Evolutionary conservation across 441 rosid species (phyloP).

Genomic region (Euphorbia corollata): DNA sequence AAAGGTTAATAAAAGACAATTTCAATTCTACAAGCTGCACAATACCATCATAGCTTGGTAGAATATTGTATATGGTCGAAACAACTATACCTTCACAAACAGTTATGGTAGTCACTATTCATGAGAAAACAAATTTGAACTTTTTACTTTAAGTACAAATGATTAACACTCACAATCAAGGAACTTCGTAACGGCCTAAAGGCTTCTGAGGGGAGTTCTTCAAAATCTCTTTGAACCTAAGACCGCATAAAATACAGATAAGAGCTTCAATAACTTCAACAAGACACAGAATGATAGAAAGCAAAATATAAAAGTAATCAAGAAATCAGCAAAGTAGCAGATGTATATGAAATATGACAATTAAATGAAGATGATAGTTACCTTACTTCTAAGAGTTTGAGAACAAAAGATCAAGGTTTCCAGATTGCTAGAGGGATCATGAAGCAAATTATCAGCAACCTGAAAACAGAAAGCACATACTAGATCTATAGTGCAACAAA

Average conservation of each 20-base stretch:
- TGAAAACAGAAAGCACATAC: constrained; percentile 22
- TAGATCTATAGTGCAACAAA: constrained; percentile 7
- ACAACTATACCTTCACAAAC: background rate
- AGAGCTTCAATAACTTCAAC: constrained; percentile 10
- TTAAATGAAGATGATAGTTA: constrained; percentile 25
- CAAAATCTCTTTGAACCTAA: constrained; percentile 95
- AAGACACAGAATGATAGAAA: background rate
- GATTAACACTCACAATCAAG: constrained; percentile 54
- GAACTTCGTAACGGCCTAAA: constrained; percentile 74
- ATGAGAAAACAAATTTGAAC: constrained; percentile 13
- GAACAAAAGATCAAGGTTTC: constrained; percentile 97
- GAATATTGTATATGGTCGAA: constrained; percentile 1
- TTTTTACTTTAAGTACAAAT: constrained; percentile 8
- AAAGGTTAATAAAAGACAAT: background rate
- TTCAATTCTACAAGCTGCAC: background rate
- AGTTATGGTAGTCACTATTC: background rate
- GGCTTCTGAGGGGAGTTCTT: constrained; percentile 94
- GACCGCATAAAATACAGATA: constrained; percentile 13
- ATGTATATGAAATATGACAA: background rate
- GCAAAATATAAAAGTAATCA: background rate
- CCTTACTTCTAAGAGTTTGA: constrained; percentile 99
- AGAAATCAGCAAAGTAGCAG: background rate
- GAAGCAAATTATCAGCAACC: constrained; percentile 99
- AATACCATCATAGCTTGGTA: background rate
- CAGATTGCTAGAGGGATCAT: constrained; percentile 86